These are phyloP conservation scores for Tuctoria greenei DNA, from an alignment of 176 grass and related monocot genomes.

Conservation along the genomic window DNA sequence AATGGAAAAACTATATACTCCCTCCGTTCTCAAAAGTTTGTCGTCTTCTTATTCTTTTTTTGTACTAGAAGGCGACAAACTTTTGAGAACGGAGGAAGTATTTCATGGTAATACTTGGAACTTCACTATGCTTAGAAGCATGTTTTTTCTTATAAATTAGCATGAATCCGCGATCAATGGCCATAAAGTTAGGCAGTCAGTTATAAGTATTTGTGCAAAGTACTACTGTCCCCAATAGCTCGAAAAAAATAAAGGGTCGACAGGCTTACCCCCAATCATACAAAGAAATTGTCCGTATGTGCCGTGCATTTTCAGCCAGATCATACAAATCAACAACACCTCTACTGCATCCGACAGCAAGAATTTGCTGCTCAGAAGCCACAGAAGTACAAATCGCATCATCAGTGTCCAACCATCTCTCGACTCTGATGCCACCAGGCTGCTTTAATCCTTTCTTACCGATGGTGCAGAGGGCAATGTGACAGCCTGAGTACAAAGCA, in stretches of 20 bases:
- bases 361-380: conserved; percentile 88
- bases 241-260: background rate
- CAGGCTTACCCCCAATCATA: conserved; percentile 90
- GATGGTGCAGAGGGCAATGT: conserved; percentile 74
- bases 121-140: background rate
- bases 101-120: background rate
- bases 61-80: no score
- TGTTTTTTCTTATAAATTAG: background rate
- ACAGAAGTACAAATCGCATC: conserved; percentile 82
- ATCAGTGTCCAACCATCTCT: conserved; percentile 72
- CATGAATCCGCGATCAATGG: background rate
- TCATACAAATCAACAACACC: conserved; percentile 95
- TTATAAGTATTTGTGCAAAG: conserved; percentile 8
- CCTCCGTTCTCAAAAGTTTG: no score
- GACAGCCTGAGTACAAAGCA: conserved; percentile 76
- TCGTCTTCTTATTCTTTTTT: no score
- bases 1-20: background rate
- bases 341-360: conserved; percentile 86
- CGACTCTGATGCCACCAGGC: conserved; percentile 54
- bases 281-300: conserved; percentile 87
- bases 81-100: no score
- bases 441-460: conserved; percentile 92
- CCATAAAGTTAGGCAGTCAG: conserved; percentile 6
- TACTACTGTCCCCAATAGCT: conserved; percentile 1
- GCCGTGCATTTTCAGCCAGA: conserved; percentile 60